Conservation (phyloP, 2,329 filamentous ascomycete species). For the Podosphaera aphanis region DNA sequence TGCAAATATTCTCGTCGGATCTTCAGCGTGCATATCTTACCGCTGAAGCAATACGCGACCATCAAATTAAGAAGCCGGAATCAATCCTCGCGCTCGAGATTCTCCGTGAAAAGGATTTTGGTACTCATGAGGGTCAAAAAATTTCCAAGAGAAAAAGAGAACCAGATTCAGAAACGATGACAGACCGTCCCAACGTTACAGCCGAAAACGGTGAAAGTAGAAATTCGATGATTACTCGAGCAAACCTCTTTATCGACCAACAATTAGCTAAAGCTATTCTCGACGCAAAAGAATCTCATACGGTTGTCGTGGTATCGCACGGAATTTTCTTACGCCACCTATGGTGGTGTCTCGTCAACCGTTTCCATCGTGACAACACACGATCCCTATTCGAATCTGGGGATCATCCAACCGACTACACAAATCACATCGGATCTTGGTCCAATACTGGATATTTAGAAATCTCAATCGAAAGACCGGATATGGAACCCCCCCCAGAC, state of each 20-base stretch:
- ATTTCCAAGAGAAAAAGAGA: slow-evolving; percentile 22
- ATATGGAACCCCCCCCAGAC: no score
- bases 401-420: slow-evolving; percentile 14
- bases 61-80: slow-evolving; percentile 19
- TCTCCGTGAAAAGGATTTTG: slow-evolving; percentile 54
- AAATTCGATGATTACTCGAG: slow-evolving; percentile 39
- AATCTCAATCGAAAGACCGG: slow-evolving; percentile 7
- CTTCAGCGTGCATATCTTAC: slow-evolving; percentile 52
- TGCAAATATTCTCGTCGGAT: slow-evolving; percentile 55
- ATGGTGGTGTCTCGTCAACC: slow-evolving; percentile 35
- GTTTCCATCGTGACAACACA: slow-evolving; percentile 20
- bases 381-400: slow-evolving; percentile 20
- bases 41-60: slow-evolving; percentile 38
- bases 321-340: slow-evolving; percentile 56
- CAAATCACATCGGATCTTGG: slow-evolving; percentile 34
- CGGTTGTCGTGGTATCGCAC: slow-evolving; percentile 53
- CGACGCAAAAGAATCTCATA: slow-evolving; percentile 14
- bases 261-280: slow-evolving; percentile 33
- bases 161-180: slow-evolving; percentile 12
- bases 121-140: slow-evolving; percentile 41
- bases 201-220: slow-evolving; percentile 40
- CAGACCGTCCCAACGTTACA: slow-evolving; percentile 18
- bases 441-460: slow-evolving; percentile 37
- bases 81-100: slow-evolving; percentile 16
- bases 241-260: slow-evolving; percentile 39